These are phyloP conservation scores for Acanthamoeba royreba DNA, from an alignment of 208 protist genomes.

Conservation along the genomic window DNA sequence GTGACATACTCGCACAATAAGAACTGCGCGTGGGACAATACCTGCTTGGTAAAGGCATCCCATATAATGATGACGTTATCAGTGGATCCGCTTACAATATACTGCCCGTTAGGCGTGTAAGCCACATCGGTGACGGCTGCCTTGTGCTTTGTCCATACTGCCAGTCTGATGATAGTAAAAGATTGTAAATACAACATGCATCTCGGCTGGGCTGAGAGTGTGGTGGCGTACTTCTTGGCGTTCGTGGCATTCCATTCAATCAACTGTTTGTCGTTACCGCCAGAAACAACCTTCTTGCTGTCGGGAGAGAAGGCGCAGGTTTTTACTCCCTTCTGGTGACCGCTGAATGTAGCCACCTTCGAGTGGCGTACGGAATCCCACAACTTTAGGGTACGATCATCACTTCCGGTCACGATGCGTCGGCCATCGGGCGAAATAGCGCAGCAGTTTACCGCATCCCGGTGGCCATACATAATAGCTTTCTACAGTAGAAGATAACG, in stretches of 20 bases:
- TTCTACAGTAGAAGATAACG: no score
- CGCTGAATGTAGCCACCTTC: constrained; percentile 43
- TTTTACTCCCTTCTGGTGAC: constrained; percentile 66
- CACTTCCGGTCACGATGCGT: neutral
- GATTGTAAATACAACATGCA: neutral
- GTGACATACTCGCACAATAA: no score
- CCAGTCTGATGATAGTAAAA: no score
- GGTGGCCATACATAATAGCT: constrained; percentile 37
- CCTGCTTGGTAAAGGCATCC: neutral
- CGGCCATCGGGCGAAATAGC: neutral
- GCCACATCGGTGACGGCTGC: neutral
- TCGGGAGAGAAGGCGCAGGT: neutral
- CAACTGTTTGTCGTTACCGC: neutral
- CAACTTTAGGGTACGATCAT: constrained; percentile 38
- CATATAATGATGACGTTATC: constrained; percentile 31
- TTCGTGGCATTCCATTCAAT: neutral
- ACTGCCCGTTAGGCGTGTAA: constrained; percentile 41
- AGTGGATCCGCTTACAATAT: neutral
- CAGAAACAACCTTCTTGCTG: neutral
- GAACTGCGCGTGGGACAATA: no score
- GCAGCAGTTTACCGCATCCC: constrained; percentile 27
- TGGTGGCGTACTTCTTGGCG: neutral
- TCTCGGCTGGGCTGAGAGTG: neutral
- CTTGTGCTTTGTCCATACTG: constrained; percentile 23
- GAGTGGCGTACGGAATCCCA: neutral